These are phyloP conservation scores for Dictyophora rubrovolvata DNA, from an alignment of 768 basidiomycete species.

Conservation along the genomic window DNA sequence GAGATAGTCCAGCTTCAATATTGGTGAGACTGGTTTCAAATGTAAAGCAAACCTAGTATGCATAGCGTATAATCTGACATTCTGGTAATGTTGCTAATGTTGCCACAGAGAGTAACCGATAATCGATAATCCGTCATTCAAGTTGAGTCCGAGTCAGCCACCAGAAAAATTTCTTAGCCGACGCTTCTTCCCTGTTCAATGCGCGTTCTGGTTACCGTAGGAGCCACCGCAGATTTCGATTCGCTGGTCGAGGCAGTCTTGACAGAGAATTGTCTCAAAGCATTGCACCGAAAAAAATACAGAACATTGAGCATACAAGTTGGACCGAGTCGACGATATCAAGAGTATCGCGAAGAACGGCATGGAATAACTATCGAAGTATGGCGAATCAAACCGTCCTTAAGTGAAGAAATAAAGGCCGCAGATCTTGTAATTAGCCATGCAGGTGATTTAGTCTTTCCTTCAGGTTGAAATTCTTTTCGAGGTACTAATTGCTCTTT, in stretches of 20 bases:
- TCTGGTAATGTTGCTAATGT: too few relatives aligned
- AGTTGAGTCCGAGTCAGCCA: too few relatives aligned
- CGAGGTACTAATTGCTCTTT: background rate
- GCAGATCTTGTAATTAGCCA: conserved; percentile 86
- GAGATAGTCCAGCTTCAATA: conserved; percentile 14
- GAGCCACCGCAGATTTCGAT: conserved; percentile 75
- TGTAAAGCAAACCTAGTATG: conserved; percentile 49
- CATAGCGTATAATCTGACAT: conserved; percentile 89
- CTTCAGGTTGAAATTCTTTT: conserved; percentile 1
- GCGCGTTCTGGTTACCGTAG: conserved; percentile 71
- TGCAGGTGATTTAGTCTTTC: conserved; percentile 53
- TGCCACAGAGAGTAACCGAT: too few relatives aligned
- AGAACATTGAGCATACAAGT: conserved; percentile 60
- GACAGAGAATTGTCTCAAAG: conserved; percentile 45
- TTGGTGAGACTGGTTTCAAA: conserved; percentile 1
- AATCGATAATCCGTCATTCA: too few relatives aligned
- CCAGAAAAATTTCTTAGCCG: background rate
- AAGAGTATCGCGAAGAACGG: conserved; percentile 12
- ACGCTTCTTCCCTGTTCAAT: conserved; percentile 10
- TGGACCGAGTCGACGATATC: conserved; percentile 43
- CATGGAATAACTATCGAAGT: conserved; percentile 47
- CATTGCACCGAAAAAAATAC: conserved; percentile 47
- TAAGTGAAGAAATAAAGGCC: conserved; percentile 50
- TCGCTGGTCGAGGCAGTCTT: conserved; percentile 53
- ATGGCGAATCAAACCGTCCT: conserved; percentile 66